A percentile compares a stretch with the other conserved stretches of the same genome.
phyloP scores from a whole-genome alignment of 306 rosid species.

The Lathyrus aphaca region DNA sequence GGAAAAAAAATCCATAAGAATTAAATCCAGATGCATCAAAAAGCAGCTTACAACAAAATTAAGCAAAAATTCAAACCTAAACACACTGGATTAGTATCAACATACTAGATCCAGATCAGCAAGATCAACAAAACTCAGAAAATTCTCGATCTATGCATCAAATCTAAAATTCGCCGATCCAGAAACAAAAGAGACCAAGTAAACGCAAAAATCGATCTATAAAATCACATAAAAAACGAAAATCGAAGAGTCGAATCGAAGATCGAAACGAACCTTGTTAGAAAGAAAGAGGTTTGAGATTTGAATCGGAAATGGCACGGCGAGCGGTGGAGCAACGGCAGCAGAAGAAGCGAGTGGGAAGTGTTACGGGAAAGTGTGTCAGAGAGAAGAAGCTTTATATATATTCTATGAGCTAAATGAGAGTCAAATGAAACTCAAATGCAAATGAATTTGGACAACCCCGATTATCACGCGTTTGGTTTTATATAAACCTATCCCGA shows the following conservation, averaged over 20 bases:
- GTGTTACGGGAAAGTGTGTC: neutral
- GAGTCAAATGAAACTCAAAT: conserved; percentile 51
- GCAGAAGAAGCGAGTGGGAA: conserved; percentile 17
- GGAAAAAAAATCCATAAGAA: neutral
- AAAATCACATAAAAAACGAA: conserved; percentile 11
- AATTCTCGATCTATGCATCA: conserved; percentile 28
- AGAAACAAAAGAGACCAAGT: neutral
- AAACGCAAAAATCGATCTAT: neutral
- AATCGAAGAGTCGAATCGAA: neutral
- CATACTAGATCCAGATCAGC: conserved; percentile 44
- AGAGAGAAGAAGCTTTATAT: conserved; percentile 43
- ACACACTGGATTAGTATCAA: neutral
- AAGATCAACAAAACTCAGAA: conserved; percentile 27
- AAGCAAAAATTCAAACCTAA: conserved; percentile 15
- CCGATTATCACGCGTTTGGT: conserved; percentile 36
- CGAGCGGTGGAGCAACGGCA: conserved; percentile 6
- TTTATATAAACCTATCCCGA: conserved; percentile 12
- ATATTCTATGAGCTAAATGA: conserved; percentile 40
- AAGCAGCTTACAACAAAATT: conserved; percentile 22
- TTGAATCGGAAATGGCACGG: conserved; percentile 14
- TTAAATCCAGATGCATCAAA: conserved; percentile 28
- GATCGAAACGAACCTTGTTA: conserved; percentile 39
- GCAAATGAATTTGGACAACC: conserved; percentile 31
- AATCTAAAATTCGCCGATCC: conserved; percentile 33
- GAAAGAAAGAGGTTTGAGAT: neutral